phyloP scores from a whole-genome alignment of 331 rosid species.

The Rosa hybrid region DNA sequence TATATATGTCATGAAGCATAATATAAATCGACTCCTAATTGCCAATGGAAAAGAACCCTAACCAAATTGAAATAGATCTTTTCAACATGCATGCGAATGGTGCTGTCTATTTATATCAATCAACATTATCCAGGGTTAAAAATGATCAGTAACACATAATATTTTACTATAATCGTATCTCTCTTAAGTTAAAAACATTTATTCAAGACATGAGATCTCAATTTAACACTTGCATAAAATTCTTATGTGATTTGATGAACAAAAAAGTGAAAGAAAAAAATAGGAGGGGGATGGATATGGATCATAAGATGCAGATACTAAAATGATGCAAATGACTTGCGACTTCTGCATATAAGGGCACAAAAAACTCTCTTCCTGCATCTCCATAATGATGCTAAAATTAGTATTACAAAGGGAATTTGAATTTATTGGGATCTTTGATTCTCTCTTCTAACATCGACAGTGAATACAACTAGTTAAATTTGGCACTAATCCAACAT shows the following conservation, averaged over 20 bases:
- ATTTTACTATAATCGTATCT: too few relatives aligned
- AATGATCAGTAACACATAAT: background rate
- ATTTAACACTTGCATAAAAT: too few relatives aligned
- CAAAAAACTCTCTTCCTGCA: background rate
- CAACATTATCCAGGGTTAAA: background rate
- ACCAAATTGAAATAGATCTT: too few relatives aligned
- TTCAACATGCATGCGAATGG: background rate
- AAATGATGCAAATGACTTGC: background rate
- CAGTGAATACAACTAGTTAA: background rate
- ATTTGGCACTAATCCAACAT: background rate
- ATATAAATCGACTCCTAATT: too few relatives aligned
- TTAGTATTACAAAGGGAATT: background rate
- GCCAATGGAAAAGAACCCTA: background rate
- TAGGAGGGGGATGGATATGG: background rate
- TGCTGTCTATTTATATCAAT: background rate
- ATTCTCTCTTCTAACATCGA: background rate
- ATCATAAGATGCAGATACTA: background rate
- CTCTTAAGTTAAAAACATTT: background rate
- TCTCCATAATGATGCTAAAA: background rate
- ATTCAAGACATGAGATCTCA: background rate
- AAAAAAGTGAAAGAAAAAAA: background rate
- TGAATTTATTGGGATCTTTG: background rate
- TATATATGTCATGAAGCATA: too few relatives aligned
- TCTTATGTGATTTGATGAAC: background rate
- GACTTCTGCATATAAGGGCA: background rate